These are phyloP conservation scores for Naganishia vishniacii DNA, from an alignment of 768 basidiomycete genomes.

Conservation along the genomic window DNA sequence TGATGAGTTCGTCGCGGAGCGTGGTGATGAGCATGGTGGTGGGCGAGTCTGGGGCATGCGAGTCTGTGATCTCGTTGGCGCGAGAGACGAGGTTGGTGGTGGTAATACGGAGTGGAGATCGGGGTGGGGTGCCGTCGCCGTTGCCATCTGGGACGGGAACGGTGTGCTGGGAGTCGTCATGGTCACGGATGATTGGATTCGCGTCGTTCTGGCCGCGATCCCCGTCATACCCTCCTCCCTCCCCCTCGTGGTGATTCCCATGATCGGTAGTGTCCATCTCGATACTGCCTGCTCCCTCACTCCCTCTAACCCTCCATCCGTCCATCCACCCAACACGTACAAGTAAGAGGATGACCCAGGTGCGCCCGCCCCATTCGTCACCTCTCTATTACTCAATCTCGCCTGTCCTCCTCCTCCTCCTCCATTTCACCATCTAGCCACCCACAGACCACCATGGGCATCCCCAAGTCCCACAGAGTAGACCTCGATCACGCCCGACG, in stretches of 20 bases:
- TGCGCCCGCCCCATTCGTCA: constrained; percentile 1
- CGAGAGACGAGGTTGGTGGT: neutral
- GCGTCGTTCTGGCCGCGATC: no score
- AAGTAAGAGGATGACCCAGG: neutral
- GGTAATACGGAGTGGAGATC: neutral
- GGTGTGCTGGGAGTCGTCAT: neutral
- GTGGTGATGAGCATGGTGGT: constrained; percentile 64
- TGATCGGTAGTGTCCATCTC: no score
- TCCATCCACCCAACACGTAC: neutral
- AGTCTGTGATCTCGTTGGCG: neutral
- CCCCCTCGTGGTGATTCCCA: no score
- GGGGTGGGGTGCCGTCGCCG: no score
- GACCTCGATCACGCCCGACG: neutral
- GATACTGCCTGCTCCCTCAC: no score
- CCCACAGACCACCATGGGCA: neutral
- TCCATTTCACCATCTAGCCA: neutral
- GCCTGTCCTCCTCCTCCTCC: neutral
- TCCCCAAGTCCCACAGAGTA: constrained; percentile 12
- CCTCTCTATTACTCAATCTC: neutral
- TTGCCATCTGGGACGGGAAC: no score
- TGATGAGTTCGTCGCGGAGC: constrained; percentile 71
- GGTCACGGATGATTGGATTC: no score
- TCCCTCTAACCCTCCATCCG: no score
- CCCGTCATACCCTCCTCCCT: no score
- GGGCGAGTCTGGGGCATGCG: constrained; percentile 65